Base-by-base conservation (phyloP, 192 early-diverging fungal species). In the Neocallimastix lanati region DNA sequence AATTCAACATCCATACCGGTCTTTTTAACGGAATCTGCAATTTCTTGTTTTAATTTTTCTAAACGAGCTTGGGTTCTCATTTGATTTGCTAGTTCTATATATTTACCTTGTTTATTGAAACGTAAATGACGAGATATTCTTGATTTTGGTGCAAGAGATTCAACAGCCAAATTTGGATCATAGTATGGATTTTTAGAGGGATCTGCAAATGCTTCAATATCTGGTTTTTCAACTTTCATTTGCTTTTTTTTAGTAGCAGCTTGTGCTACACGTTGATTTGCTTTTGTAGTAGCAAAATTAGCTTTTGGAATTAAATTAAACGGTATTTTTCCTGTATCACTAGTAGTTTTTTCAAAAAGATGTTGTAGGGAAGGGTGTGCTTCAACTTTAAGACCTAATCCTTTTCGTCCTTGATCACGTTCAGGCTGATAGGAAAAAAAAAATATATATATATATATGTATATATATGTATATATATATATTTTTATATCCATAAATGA, bases 111-210 rank as follows among this genome's bases (percentile, higher is more conserved):
- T 33, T 88, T 88, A 13, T 92, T 89, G 88, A 99, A 98, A 79
- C 90, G 88, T 33, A 99, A 88, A 77, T 77, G 79, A 80, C 86
- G 88, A 80, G 77, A 84, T 58, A 67, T 85, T 82, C 80, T 91
- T 84, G 77, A 81, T 82, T 79, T 81, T 35, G 79, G 85, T 76
- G 25, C 84, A 35, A 82, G 83, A 78, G 29, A 81, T 79, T 81
- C 81, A 4, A 80, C 77, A 7, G 81, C 88, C 29, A 95, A 82
- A 11, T 86, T 85, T 7, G 94, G 88, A 82, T 97, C 94, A 84
- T 87, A 94, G 82, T 97, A 97, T 18, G 96, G 95, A 78, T 96
- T 96, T 83, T 96, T 94, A 12, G 86, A 83, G 0, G 93, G 87
- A 80, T 95, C 92, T 13, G 82, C 81, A 15, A 89, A 87, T 35